Percentiles rank a stretch among this genome's conserved stretches.
phyloP scores from a whole-genome alignment of 495 filamentous ascomycete species.

The Xylaria curta region DNA sequence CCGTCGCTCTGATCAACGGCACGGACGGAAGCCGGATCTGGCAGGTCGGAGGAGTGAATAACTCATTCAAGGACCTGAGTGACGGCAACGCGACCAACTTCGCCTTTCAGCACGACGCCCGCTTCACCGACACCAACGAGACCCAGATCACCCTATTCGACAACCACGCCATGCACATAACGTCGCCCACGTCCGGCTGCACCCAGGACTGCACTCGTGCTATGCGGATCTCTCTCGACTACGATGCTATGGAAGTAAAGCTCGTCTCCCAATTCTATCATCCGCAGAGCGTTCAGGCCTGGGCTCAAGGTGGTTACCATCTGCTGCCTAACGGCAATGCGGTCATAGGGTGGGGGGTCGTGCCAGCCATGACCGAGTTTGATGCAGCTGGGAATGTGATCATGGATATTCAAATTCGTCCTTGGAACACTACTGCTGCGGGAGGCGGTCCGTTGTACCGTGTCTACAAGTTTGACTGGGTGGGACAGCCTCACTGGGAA shows the following conservation, averaged over 20 bases:
- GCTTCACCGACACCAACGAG: conserved; percentile 53
- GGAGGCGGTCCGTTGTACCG: conserved; percentile 36
- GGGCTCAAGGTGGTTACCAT: conserved; percentile 67
- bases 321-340: conserved; percentile 58
- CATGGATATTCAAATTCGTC: conserved; percentile 40
- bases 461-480: conserved; percentile 40
- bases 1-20: conserved; percentile 63
- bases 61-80: conserved; percentile 55
- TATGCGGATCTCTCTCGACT: conserved; percentile 60
- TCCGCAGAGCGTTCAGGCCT: conserved; percentile 54
- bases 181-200: conserved; percentile 49
- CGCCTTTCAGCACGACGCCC: conserved; percentile 65
- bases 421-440: conserved; percentile 28
- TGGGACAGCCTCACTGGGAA: conserved; percentile 28
- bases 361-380: conserved; percentile 62
- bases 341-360: conserved; percentile 65
- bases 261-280: conserved; percentile 38
- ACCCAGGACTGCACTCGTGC: conserved; percentile 49
- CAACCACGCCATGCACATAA: conserved; percentile 60
- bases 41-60: conserved; percentile 58
- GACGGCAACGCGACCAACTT: conserved; percentile 52
- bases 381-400: conserved; percentile 54
- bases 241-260: conserved; percentile 52
- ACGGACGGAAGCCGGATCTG: conserved; percentile 61
- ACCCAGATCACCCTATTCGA: conserved; percentile 60